Evolutionary conservation across 2,329 filamentous ascomycete species (phyloP), one percentile per base, ranked within the genome.

Genomic region (Ophiocordyceps polyrhachis-furcata): DNA sequence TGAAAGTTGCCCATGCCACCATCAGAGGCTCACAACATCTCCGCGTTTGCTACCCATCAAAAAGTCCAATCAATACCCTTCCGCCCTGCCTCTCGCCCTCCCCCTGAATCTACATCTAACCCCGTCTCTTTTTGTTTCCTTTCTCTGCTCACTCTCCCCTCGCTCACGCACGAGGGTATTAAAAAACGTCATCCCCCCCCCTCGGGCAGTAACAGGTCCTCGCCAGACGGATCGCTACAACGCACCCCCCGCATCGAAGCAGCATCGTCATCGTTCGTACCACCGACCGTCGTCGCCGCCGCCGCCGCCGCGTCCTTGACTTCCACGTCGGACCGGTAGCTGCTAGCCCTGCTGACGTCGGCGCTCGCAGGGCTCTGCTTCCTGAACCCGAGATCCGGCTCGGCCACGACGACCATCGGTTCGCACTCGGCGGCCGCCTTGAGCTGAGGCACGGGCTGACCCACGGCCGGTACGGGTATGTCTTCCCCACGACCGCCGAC

Each of bases 311-410:
- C 32, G 5, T 19, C n/a, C 25, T 28, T 28, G 25, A 28, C 25
- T 11, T 28, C 25, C 25, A 9, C 25, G 5, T 28, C 25, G 9
- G 35, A 38, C 35, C 35, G 35, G n/a, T 14, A 61, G 55, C 82
- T 89, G 53, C 78, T 87, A 1, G 83, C 81, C 49, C 77, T 73
- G 56, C 83, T 88, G 15, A 86, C 68, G 45, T 76, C 69, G 1
- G 70, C 73, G 50, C 81, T 86, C 1, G 70, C 71, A 0, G 79
- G 74, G 7, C 73, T 80, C 47, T 77, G 72, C 5, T 70, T 72
- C 25, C 82, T 65, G 43, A 91, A 55, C 0, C 86, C 86, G 1
- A 93, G 63, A 42, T 77, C 73, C 55, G 78, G 83, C 48, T 73
- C 13, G 68, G 62, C 7, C 45, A 49, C 0, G 50, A 46, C n/a